Conservation (phyloP, 75 land plant genomes). For the Larix kaempferi region DNA sequence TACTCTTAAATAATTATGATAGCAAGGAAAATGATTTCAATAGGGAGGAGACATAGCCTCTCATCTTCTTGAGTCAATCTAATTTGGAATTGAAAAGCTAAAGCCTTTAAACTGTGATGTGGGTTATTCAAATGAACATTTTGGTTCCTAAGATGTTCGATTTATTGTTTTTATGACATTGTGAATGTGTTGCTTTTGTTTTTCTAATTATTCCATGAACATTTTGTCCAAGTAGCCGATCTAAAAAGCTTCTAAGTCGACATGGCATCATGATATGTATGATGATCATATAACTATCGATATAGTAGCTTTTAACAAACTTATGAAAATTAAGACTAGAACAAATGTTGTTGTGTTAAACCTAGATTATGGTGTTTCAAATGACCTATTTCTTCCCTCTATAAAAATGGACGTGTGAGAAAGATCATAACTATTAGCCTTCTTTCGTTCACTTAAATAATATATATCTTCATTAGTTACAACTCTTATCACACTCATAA, state of each 20-base stretch:
- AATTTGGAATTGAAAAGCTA: too few species aligned
- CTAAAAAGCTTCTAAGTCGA: slow-evolving; percentile 46
- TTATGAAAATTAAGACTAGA: slow-evolving; percentile 68
- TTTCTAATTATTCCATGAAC: neutral
- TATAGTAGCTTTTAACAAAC: slow-evolving; percentile 23
- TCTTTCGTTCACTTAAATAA: too few species aligned
- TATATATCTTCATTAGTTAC: too few species aligned
- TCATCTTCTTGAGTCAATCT: too few species aligned
- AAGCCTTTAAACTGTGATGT: too few species aligned
- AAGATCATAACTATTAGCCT: too few species aligned
- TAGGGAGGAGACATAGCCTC: too few species aligned
- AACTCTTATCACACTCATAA: too few species aligned
- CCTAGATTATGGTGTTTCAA: slow-evolving; percentile 88
- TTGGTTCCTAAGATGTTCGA: neutral
- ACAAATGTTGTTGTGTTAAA: slow-evolving; percentile 84
- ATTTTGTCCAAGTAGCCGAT: neutral
- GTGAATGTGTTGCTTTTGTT: neutral
- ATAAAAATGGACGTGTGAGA: too few species aligned
- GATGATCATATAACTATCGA: slow-evolving; percentile 28
- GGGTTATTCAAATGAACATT: neutral
- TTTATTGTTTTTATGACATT: neutral
- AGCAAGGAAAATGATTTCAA: too few species aligned
- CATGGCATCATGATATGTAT: slow-evolving; percentile 84
- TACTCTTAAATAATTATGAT: too few species aligned
- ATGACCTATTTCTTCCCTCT: slow-evolving; percentile 19